Evolutionary conservation across 1,139 yeast species (phyloP), one percentile per base, ranked within the genome.

Genomic region (Kluyveromyces sp.): DNA sequence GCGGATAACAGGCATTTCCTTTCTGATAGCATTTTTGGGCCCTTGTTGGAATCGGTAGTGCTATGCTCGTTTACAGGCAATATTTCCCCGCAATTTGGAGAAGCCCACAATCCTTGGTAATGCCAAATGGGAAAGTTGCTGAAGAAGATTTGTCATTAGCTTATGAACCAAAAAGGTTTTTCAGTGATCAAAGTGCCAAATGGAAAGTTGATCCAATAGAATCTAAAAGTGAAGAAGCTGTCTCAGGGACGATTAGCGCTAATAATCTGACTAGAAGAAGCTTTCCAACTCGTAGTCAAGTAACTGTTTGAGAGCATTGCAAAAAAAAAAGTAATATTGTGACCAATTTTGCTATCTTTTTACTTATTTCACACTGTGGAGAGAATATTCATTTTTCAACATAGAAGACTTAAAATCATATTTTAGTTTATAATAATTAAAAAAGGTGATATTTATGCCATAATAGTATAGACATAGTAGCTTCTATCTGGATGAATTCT

Each of bases 1-100:
- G 72, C 78, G 34, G 80, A 75, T 51, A 73, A 75, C 52, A 60
- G 79, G 32, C 79, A 75, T 56, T 72, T 68, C 48, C 46, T 73
- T 5, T 37, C 65, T 29, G 81, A 76, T 53, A 69, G 74, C 4
- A 48, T 72, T 4, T 64, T 60, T 2, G 81, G 0, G 60, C 68
- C 1, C 4, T 65, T 0, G 65, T 75, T 40, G 81, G 80, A 0
- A 45, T 65, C 0, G 34, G 47, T 4, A 56, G 65, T 27, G 74
- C 72, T 0, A 45, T 60, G 6, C 53, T 69, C 50, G 67, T 70
- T 40, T 75, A 73, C 48, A 56, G 61, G 8, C 66, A 70, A 32
- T 74, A 73, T 52, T 74, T 75, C 54, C 75, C 78, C 2, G 58
- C 69, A 45, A 62, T 70, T 1, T 60, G 56, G 42, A 53, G 59